Conservation (phyloP, 805 yeast genomes). For the Candida anglica region DNA sequence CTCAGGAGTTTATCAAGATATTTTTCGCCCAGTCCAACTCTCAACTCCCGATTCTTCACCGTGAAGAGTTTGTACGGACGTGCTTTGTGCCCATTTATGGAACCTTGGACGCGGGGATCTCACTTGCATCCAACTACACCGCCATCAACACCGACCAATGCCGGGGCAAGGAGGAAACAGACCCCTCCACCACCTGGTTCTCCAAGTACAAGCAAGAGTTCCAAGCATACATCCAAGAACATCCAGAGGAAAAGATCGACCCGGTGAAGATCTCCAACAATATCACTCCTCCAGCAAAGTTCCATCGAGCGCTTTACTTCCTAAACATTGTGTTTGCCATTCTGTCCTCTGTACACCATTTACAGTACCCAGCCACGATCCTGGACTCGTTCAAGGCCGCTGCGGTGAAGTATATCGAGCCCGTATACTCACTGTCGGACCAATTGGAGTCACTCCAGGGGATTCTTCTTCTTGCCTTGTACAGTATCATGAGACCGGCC, state of each 20-base stretch:
- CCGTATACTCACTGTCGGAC: slow-evolving; percentile 54
- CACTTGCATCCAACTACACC: slow-evolving; percentile 59
- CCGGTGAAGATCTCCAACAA: slow-evolving; percentile 29
- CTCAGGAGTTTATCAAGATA: slow-evolving; percentile 57
- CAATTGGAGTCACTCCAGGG: slow-evolving; percentile 73
- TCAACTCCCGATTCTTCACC: slow-evolving; percentile 78
- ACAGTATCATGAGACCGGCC: slow-evolving; percentile 84
- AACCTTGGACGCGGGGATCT: slow-evolving; percentile 44
- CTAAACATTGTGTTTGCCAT: slow-evolving; percentile 77
- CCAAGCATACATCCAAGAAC: slow-evolving; percentile 10
- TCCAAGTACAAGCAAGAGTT: slow-evolving; percentile 34
- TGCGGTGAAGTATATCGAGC: slow-evolving; percentile 56
- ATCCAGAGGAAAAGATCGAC: slow-evolving; percentile 14
- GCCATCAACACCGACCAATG: slow-evolving; percentile 29
- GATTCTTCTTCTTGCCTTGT: slow-evolving; percentile 60
- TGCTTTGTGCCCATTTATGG: slow-evolving; percentile 84
- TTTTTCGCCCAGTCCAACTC: slow-evolving; percentile 80
- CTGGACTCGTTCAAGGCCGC: slow-evolving; percentile 69
- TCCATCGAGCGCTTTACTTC: slow-evolving; percentile 59
- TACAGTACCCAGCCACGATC: slow-evolving; percentile 59
- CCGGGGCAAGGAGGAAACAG: neutral
- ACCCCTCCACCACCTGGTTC: slow-evolving; percentile 39
- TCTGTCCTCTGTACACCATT: slow-evolving; percentile 68
- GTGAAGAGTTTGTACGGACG: slow-evolving; percentile 65
- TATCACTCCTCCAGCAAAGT: slow-evolving; percentile 43